phyloP scores from a whole-genome alignment of 2,329 filamentous ascomycete genomes.

The Aspergillus hiratsukae region DNA sequence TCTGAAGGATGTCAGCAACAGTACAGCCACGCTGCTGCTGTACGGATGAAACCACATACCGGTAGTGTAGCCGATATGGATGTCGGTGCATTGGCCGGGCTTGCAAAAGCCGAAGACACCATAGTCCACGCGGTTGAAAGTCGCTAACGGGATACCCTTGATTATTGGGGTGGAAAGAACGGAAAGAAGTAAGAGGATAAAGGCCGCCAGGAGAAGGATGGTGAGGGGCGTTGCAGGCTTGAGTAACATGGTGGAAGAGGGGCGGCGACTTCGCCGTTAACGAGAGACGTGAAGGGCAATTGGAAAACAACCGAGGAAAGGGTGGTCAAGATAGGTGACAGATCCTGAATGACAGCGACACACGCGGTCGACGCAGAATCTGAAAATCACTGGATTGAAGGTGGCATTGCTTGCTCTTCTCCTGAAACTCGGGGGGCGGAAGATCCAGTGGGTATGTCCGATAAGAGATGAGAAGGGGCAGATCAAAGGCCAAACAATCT shows the following conservation, averaged over 20 bases:
- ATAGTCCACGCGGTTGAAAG: constrained; percentile 71
- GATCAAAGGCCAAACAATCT: not conserved
- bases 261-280: constrained; percentile 10
- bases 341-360: constrained; percentile 6
- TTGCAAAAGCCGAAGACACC: constrained; percentile 91
- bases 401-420: constrained; percentile 8
- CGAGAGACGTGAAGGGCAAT: not conserved
- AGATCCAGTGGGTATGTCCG: not conserved
- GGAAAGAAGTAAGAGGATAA: constrained; percentile 77
- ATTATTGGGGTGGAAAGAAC: constrained; percentile 91
- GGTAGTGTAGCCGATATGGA: constrained; percentile 80
- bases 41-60: constrained; percentile 51
- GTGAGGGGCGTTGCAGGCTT: constrained; percentile 89
- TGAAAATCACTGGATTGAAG: constrained; percentile 8
- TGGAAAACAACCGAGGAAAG: not conserved
- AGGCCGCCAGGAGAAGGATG: constrained; percentile 77
- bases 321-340: not conserved
- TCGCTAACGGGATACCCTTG: constrained; percentile 75
- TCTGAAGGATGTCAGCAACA: constrained; percentile 17
- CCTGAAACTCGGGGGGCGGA: not conserved
- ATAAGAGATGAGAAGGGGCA: not conserved
- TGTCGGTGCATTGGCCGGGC: constrained; percentile 59
- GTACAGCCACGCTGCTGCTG: constrained; percentile 8
- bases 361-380: constrained; percentile 1
- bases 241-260: constrained; percentile 60